phyloP scores from a whole-genome alignment of 495 filamentous ascomycete genomes.

The Penicillium antarcticum region DNA sequence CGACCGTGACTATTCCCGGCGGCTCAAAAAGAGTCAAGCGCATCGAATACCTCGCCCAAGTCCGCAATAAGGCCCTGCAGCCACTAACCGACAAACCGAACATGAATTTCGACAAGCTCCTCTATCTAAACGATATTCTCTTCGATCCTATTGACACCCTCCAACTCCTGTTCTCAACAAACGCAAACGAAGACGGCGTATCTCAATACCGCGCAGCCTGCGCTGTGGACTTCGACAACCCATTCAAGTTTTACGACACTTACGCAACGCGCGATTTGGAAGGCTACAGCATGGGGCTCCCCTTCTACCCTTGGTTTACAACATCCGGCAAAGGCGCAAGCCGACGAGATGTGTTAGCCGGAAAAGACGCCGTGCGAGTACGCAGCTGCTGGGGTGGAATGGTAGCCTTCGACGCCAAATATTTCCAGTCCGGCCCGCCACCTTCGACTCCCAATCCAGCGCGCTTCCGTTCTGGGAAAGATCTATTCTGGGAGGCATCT shows the following conservation, averaged over 20 bases:
- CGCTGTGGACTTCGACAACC: constrained; percentile 71
- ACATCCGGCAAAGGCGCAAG: constrained; percentile 53
- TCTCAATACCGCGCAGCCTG: constrained; percentile 74
- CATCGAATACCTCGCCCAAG: constrained; percentile 73
- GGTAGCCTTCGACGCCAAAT: constrained; percentile 71
- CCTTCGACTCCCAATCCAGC: constrained; percentile 37
- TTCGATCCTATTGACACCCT: constrained; percentile 68
- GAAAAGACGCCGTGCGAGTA: constrained; percentile 67
- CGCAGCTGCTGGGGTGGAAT: constrained; percentile 82
- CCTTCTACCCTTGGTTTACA: constrained; percentile 74
- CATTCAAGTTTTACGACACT: constrained; percentile 79
- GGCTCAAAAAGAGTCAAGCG: constrained; percentile 64
- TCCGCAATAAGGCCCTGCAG: constrained; percentile 69
- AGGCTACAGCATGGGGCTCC: constrained; percentile 66
- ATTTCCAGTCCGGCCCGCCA: constrained; percentile 41
- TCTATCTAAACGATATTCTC: constrained; percentile 75
- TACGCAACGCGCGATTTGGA: constrained; percentile 74
- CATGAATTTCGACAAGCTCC: constrained; percentile 58
- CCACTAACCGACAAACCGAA: constrained; percentile 52
- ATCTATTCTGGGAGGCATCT: constrained; percentile 70
- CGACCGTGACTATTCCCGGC: constrained; percentile 56
- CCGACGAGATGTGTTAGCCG: constrained; percentile 56
- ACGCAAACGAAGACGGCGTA: constrained; percentile 53
- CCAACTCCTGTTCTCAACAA: constrained; percentile 75
- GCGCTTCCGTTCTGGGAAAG: constrained; percentile 62